Percentiles rank a stretch among this genome's conserved stretches.
Conservation (phyloP, 352 stramenopile species). For the Phytopythium sindhum region DNA sequence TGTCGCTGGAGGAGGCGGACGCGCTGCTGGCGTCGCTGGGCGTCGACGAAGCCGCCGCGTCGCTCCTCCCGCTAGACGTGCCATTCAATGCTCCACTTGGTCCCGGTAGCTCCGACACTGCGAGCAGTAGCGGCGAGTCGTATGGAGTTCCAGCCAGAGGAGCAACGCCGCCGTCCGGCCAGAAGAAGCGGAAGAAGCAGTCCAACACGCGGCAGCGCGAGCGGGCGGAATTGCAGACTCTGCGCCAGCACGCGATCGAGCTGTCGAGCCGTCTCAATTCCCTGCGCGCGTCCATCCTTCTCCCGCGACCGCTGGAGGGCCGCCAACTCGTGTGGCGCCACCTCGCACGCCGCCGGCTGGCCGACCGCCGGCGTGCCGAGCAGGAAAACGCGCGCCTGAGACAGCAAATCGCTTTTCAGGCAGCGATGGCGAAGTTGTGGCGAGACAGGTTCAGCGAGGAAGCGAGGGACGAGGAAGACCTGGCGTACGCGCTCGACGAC, state of each 20-base stretch:
- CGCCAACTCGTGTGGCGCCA: constrained; percentile 22
- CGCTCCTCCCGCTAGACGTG: constrained; percentile 1
- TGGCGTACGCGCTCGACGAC: constrained; percentile 18
- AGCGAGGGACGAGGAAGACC: neutral
- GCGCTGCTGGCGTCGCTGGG: constrained; percentile 11
- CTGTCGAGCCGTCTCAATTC: constrained; percentile 16
- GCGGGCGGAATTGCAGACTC: constrained; percentile 23
- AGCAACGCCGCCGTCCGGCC: neutral
- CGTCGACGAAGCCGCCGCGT: neutral
- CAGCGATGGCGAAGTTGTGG: neutral
- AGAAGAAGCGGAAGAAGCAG: constrained; percentile 13
- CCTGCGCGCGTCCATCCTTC: constrained; percentile 4
- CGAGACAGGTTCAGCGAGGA: constrained; percentile 4
- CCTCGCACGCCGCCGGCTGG: constrained; percentile 18
- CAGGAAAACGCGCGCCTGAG: constrained; percentile 17
- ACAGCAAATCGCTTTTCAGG: constrained; percentile 14
- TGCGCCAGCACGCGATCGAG: constrained; percentile 19
- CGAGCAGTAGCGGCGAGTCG: neutral
- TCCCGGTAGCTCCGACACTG: neutral
- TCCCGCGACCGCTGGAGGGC: neutral
- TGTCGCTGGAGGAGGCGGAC: constrained; percentile 10
- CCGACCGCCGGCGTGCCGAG: constrained; percentile 16
- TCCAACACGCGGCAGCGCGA: constrained; percentile 21
- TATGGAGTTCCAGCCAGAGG: neutral
- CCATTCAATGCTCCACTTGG: neutral